Percentiles rank a stretch among this genome's conserved stretches.
Evolutionary conservation across 225 moss, liverwort and hornwort genomes (phyloP).

Genomic region (Pseudoscleropodium purum): DNA sequence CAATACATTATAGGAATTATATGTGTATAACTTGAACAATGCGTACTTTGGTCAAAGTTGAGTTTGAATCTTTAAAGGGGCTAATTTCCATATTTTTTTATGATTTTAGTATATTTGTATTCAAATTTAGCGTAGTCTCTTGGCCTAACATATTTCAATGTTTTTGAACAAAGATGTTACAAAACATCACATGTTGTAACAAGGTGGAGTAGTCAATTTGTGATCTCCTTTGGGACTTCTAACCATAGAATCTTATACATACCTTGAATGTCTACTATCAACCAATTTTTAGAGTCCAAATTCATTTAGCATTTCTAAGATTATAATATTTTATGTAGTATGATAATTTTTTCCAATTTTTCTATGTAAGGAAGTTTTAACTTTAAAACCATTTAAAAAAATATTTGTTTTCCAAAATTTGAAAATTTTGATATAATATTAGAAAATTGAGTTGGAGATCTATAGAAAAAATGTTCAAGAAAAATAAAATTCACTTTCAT

Average conservation of each 20-base stretch:
- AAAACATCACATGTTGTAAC: background rate
- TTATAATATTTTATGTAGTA: background rate
- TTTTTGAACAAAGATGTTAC: background rate
- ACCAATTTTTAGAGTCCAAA: background rate
- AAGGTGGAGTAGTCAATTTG: background rate
- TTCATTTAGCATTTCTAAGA: background rate
- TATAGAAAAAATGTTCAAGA: background rate
- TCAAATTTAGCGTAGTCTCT: too few species aligned
- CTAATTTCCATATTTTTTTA: background rate
- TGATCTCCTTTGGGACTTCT: background rate
- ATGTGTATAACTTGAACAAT: background rate
- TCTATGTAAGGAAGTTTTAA: rapidly evolving
- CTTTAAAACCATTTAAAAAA: background rate
- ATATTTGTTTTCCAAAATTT: rapidly evolving
- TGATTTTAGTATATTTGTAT: background rate
- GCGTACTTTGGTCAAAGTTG: background rate
- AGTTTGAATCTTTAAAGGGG: rapidly evolving
- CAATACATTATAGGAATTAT: too few species aligned
- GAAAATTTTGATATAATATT: background rate
- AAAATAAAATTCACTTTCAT: background rate
- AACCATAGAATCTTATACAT: rapidly evolving
- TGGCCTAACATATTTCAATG: rapidly evolving
- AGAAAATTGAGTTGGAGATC: background rate
- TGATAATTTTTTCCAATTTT: background rate
- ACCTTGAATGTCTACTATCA: background rate